These are phyloP conservation scores for Phyllosticta paracitricarpa DNA, from an alignment of 2,329 filamentous ascomycete species.

Conservation along the genomic window DNA sequence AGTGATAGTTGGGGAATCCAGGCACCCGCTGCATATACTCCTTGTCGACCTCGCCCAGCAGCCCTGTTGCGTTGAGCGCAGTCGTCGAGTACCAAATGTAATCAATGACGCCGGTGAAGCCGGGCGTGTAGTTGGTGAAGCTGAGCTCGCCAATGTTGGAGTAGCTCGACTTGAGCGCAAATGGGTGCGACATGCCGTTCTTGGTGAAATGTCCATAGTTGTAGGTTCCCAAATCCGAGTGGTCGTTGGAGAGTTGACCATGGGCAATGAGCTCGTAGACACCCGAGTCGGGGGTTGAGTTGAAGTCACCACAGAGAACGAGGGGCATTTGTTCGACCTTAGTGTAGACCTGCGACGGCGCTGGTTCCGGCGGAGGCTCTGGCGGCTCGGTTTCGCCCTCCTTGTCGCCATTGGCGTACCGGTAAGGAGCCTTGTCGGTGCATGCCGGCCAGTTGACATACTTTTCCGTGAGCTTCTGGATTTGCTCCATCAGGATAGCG, in stretches of 20 bases:
- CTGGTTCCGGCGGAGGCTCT: slow-evolving; percentile 54
- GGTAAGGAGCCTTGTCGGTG: slow-evolving; percentile 61
- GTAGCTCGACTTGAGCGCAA: slow-evolving; percentile 87
- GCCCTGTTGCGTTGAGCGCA: slow-evolving; percentile 68
- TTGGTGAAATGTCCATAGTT: slow-evolving; percentile 90
- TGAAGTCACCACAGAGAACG: slow-evolving; percentile 91
- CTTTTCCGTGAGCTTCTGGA: slow-evolving; percentile 75
- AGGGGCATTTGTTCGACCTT: slow-evolving; percentile 82
- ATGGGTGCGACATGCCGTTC: slow-evolving; percentile 88
- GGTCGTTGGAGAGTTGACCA: slow-evolving; percentile 66
- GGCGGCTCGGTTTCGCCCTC: slow-evolving; percentile 38
- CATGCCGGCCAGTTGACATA: slow-evolving; percentile 72
- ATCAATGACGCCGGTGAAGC: slow-evolving; percentile 87
- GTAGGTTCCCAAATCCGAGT: slow-evolving; percentile 67
- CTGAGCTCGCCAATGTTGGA: slow-evolving; percentile 72
- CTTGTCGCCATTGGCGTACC: slow-evolving; percentile 37
- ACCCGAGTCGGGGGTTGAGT: slow-evolving; percentile 76
- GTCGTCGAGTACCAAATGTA: slow-evolving; percentile 98
- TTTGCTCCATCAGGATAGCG: slow-evolving; percentile 85
- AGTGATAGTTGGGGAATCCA: slow-evolving; percentile 89
- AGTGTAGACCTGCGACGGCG: slow-evolving; percentile 76
- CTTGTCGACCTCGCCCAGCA: slow-evolving; percentile 79
- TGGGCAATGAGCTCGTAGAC: slow-evolving; percentile 84
- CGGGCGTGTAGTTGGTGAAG: slow-evolving; percentile 94
- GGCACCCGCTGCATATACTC: slow-evolving; percentile 79